These are phyloP conservation scores for Aaosphaeria pasadenensis DNA, from an alignment of 2,329 filamentous ascomycete genomes.

Conservation along the genomic window DNA sequence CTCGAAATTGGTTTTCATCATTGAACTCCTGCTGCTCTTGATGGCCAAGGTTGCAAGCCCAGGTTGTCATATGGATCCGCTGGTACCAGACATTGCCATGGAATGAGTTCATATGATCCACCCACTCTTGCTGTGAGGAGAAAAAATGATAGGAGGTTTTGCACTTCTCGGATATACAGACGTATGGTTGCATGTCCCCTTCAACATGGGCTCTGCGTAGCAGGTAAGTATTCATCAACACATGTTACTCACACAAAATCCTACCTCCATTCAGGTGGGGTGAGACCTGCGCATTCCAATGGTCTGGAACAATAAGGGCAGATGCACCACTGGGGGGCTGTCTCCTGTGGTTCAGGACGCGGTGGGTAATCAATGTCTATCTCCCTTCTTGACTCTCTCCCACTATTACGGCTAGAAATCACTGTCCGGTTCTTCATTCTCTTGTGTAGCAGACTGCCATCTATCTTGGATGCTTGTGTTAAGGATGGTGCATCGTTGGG, in stretches of 20 bases:
- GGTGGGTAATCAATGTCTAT: neutral
- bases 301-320: neutral
- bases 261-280: neutral
- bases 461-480: neutral
- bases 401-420: neutral
- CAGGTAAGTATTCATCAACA: neutral
- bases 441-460: neutral
- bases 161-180: slow-evolving; percentile 3
- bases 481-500: neutral
- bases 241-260: neutral
- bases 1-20: neutral
- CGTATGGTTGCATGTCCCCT: neutral
- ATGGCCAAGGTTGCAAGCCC: slow-evolving; percentile 1
- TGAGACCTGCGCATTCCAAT: neutral
- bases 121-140: neutral
- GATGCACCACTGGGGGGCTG: neutral
- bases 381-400: neutral
- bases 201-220: neutral
- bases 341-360: neutral
- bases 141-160: neutral
- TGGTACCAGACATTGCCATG: neutral
- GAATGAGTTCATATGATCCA: neutral
- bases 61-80: slow-evolving; percentile 1
- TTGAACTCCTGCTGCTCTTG: neutral
- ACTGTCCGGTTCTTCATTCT: neutral